phyloP scores from a whole-genome alignment of 179 eudicot species.

The Carnegiea gigantea region DNA sequence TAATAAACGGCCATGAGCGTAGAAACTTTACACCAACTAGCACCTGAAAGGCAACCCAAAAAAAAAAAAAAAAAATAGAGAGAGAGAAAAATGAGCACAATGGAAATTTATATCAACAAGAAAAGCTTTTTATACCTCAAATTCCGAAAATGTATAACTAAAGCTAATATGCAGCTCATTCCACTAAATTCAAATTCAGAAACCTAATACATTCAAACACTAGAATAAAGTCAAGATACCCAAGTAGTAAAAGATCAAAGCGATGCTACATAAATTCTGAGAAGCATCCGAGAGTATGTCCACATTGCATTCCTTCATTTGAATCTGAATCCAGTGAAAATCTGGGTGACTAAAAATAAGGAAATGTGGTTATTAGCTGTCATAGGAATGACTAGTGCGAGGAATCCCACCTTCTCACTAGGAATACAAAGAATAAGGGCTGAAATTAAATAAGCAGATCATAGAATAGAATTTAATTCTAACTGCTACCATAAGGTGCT shows the following conservation, averaged over 20 bases:
- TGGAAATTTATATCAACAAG: not conserved
- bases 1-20: constrained; percentile 76
- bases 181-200: constrained; percentile 1
- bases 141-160: not conserved
- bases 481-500: not conserved
- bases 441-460: no score
- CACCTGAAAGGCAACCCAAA: constrained; percentile 40
- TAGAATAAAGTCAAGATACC: not conserved
- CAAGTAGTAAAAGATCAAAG: not conserved
- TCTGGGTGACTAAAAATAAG: not conserved
- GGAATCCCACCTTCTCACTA: not conserved
- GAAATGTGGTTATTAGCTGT: not conserved
- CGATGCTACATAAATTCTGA: not conserved
- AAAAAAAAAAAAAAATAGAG: not conserved
- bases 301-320: not conserved
- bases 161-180: not conserved
- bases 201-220: not conserved
- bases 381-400: not conserved
- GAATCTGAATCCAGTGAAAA: not conserved
- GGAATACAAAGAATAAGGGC: no score
- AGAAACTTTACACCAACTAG: constrained; percentile 87
- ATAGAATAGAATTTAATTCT: no score
- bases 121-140: no score
- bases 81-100: not conserved
- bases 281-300: not conserved